These are phyloP conservation scores for Canavalia ensiformis DNA, from an alignment of 306 rosid genomes.

Conservation along the genomic window DNA sequence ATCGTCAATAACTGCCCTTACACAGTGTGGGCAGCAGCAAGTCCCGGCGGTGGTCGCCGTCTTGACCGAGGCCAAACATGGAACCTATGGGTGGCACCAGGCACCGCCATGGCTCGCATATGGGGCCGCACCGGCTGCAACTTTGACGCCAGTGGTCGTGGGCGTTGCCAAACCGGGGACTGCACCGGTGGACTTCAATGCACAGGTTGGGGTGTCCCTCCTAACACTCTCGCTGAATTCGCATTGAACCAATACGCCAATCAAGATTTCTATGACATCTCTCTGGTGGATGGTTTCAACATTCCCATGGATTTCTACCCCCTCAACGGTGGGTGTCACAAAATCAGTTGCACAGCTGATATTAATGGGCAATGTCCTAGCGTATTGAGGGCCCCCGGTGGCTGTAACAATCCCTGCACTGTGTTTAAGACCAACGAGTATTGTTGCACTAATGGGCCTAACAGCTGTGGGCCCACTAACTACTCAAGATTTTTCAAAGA, in stretches of 20 bases:
- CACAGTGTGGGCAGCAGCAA: conserved; percentile 70
- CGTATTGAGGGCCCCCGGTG: conserved; percentile 49
- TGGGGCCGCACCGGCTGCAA: conserved; percentile 82
- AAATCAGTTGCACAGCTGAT: conserved; percentile 56
- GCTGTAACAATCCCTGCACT: conserved; percentile 70
- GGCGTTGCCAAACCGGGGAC: conserved; percentile 68
- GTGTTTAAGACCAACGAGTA: conserved; percentile 53
- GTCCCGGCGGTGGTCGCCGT: conserved; percentile 60
- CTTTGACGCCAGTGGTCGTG: conserved; percentile 58
- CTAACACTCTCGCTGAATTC: conserved; percentile 68
- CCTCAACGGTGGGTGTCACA: conserved; percentile 40
- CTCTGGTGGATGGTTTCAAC: conserved; percentile 63
- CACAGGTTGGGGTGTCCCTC: conserved; percentile 59
- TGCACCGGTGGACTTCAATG: conserved; percentile 62
- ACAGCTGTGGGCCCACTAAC: conserved; percentile 54
- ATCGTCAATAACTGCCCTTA: conserved; percentile 64
- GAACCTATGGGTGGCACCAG: conserved; percentile 50
- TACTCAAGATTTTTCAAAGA: conserved; percentile 60
- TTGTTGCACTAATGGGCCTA: conserved; percentile 54
- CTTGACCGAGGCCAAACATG: conserved; percentile 54
- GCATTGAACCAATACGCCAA: conserved; percentile 55
- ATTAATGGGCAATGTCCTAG: conserved; percentile 70
- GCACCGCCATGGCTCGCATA: conserved; percentile 57
- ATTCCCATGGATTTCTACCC: conserved; percentile 66
- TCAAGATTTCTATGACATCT: conserved; percentile 60